phyloP scores from a whole-genome alignment of 2,329 filamentous ascomycete genomes.

The Fusarium annulatum region DNA sequence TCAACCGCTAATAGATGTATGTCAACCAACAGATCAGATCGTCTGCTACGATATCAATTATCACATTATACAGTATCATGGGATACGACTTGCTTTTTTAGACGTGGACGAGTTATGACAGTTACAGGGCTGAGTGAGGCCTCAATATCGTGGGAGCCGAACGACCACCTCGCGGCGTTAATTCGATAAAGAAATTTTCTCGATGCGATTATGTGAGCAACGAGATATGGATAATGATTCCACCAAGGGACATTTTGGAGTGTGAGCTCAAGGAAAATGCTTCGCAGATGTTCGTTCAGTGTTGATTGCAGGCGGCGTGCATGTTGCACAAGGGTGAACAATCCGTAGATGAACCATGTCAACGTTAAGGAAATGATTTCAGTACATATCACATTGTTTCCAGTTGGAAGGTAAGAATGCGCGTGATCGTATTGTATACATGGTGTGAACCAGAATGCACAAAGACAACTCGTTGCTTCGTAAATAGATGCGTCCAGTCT shows the following conservation, averaged over 20 bases:
- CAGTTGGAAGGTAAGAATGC: not conserved
- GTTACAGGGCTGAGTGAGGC: not conserved
- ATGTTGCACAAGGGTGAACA: not conserved
- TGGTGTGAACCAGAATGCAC: not conserved
- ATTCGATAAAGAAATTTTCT: not conserved
- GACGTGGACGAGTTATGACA: constrained; percentile 8
- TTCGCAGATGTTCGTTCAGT: not conserved
- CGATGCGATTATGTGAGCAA: not conserved
- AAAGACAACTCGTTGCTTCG: not conserved
- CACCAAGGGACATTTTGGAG: not conserved
- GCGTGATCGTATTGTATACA: not conserved
- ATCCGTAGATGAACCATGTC: not conserved
- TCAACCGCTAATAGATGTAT: constrained; percentile 4
- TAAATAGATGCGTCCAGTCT: not conserved
- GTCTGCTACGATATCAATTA: not conserved
- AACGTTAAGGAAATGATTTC: not conserved
- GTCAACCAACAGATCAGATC: not conserved
- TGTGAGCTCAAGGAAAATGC: not conserved
- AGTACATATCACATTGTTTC: not conserved
- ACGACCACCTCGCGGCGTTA: constrained; percentile 2
- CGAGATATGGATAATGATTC: constrained; percentile 8
- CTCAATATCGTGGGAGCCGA: not conserved
- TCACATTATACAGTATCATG: not conserved
- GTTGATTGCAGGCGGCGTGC: not conserved
- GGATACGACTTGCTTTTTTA: not conserved